A percentile compares a stretch with the other conserved stretches of the same genome.
Conservation (phyloP, 371 early-diverging fungal genomes). For the Smittium mucronatum region DNA sequence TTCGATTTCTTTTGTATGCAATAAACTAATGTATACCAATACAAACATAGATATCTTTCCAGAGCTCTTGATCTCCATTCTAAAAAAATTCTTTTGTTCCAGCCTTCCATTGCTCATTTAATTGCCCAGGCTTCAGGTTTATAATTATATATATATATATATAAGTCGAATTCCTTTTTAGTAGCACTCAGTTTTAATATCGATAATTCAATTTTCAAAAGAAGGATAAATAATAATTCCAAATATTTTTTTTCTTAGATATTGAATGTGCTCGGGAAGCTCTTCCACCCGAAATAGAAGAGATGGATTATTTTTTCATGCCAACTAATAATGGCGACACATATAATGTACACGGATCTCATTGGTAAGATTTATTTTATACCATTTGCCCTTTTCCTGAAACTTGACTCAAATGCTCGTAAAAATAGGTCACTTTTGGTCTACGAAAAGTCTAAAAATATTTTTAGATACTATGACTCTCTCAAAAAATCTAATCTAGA, state of each 20-base stretch:
- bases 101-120: slow-evolving; percentile 11
- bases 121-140: slow-evolving; percentile 11
- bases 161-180: background rate
- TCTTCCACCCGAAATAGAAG: background rate
- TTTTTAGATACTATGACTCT: slow-evolving; percentile 11
- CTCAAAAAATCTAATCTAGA: slow-evolving; percentile 9
- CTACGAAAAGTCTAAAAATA: slow-evolving; percentile 9
- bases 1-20: background rate
- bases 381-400: too few species aligned
- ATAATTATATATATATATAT: background rate
- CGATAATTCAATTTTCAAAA: too few species aligned
- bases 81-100: slow-evolving; percentile 4
- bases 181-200: too few species aligned
- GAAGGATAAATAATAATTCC: background rate
- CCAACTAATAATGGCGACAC: slow-evolving; percentile 10
- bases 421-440: slow-evolving; percentile 9
- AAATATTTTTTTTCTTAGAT: slow-evolving; percentile 2
- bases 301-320: slow-evolving; percentile 7
- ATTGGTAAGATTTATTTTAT: slow-evolving; percentile 10
- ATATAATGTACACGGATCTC: slow-evolving; percentile 2
- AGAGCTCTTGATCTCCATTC: background rate
- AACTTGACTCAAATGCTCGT: too few species aligned
- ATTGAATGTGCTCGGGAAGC: slow-evolving; percentile 3
- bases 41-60: slow-evolving; percentile 3
- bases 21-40: background rate